These are phyloP conservation scores for Marasmius tenuissimus DNA, from an alignment of 1,284 basidiomycete species.

Conservation along the genomic window DNA sequence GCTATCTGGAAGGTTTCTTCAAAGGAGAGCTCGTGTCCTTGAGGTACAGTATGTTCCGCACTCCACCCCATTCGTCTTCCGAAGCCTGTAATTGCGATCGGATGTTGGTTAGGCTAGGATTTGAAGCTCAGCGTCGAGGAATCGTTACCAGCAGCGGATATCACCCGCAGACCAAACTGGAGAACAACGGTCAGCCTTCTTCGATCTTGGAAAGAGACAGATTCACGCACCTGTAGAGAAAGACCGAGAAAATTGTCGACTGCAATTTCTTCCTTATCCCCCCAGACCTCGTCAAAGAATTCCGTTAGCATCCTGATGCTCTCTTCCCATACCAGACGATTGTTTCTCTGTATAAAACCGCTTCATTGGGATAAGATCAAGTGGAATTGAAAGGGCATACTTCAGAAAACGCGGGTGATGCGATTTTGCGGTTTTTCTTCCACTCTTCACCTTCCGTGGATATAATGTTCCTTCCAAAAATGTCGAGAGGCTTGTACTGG, in stretches of 20 bases:
- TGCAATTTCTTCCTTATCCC: constrained; percentile 25
- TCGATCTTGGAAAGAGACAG: not conserved
- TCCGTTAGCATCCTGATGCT: constrained; percentile 41
- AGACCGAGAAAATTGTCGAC: constrained; percentile 44
- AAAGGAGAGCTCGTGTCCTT: constrained; percentile 54
- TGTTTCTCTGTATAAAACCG: constrained; percentile 40
- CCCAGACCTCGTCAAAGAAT: constrained; percentile 39
- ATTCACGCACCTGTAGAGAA: constrained; percentile 36
- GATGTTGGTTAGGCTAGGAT: not conserved
- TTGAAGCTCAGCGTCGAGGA: not conserved
- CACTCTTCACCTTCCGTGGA: constrained; percentile 43
- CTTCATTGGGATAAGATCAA: not conserved
- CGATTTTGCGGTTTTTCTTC: constrained; percentile 40
- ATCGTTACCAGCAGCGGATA: not conserved
- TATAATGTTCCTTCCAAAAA: constrained; percentile 41
- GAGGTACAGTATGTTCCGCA: constrained; percentile 37
- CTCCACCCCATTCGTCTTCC: constrained; percentile 48
- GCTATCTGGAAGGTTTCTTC: constrained; percentile 52
- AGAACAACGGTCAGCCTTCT: not conserved
- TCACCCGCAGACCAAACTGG: not conserved
- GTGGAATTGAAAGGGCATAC: constrained; percentile 16
- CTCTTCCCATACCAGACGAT: constrained; percentile 57
- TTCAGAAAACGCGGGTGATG: constrained; percentile 39
- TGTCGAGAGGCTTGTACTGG: constrained; percentile 26
- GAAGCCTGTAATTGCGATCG: not conserved